These are phyloP conservation scores for Penicillium sp. DNA, from an alignment of 2,329 filamentous ascomycete genomes.

Conservation along the genomic window DNA sequence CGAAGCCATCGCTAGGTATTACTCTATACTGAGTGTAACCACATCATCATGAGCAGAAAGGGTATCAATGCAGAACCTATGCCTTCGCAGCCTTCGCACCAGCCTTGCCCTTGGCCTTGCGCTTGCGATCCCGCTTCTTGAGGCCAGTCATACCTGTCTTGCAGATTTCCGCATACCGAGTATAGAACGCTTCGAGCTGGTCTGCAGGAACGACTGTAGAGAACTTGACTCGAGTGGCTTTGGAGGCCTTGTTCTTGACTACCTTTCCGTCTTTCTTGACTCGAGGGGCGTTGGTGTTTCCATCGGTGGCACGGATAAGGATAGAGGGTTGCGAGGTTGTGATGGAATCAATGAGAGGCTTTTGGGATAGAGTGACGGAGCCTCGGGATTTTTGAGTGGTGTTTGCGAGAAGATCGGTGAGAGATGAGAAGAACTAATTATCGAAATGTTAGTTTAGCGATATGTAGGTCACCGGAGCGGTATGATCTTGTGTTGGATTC, in stretches of 20 bases:
- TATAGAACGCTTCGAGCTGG: constrained; percentile 79
- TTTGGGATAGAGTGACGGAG: constrained; percentile 51
- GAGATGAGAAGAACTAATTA: constrained; percentile 48
- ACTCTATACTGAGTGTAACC: neutral
- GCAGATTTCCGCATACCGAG: constrained; percentile 84
- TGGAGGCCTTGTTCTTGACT: constrained; percentile 46
- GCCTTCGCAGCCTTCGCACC: constrained; percentile 37
- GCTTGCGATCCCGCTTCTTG: constrained; percentile 86
- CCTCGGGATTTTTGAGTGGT: constrained; percentile 46
- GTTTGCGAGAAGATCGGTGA: constrained; percentile 44
- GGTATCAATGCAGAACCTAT: constrained; percentile 21
- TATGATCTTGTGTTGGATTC: constrained; percentile 13
- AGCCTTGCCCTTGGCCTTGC: constrained; percentile 61
- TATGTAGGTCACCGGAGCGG: constrained; percentile 4
- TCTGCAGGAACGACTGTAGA: constrained; percentile 80
- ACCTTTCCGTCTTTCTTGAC: constrained; percentile 47
- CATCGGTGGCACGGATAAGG: constrained; percentile 83
- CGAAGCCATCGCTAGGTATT: constrained; percentile 10
- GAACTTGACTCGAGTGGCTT: constrained; percentile 71
- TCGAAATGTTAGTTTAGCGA: constrained; percentile 21
- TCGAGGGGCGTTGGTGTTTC: constrained; percentile 60
- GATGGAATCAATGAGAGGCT: constrained; percentile 46
- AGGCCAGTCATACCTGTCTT: constrained; percentile 85
- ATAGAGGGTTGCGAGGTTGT: constrained; percentile 72
- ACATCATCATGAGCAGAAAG: constrained; percentile 4